Conservation (phyloP, 768 basidiomycete species). For the Chalciporus piperatus region DNA sequence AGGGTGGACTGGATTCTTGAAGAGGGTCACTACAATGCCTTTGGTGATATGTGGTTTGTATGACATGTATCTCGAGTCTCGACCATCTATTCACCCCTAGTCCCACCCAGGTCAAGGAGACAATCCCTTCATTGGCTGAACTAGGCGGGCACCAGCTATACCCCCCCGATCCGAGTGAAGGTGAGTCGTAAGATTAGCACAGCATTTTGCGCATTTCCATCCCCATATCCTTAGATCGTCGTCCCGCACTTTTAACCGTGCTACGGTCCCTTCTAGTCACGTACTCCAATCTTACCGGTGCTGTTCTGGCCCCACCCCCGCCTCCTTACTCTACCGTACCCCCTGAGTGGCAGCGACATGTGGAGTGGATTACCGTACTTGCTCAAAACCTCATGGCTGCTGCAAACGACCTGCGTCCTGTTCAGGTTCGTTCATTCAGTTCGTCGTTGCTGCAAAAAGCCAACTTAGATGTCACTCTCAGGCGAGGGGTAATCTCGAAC, state of each 20-base stretch:
- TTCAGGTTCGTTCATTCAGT: conserved; percentile 56
- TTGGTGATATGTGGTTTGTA: conserved; percentile 91
- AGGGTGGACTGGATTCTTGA: conserved; percentile 89
- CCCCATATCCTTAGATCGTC: conserved; percentile 54
- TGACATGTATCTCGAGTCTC: conserved; percentile 29
- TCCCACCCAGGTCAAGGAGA: conserved; percentile 68
- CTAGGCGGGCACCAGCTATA: conserved; percentile 80
- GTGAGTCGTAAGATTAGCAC: conserved; percentile 36
- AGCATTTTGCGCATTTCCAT: conserved; percentile 4
- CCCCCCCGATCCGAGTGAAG: conserved; percentile 65
- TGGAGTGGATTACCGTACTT: conserved; percentile 80
- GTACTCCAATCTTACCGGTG: conserved; percentile 69
- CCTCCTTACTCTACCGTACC: conserved; percentile 39
- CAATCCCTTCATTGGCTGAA: conserved; percentile 77
- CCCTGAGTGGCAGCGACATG: conserved; percentile 71
- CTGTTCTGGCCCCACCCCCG: conserved; percentile 66
- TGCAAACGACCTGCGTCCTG: conserved; percentile 84
- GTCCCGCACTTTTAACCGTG: conserved; percentile 68
- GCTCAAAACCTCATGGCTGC: conserved; percentile 88
- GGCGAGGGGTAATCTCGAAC: conserved; percentile 79
- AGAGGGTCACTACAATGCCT: conserved; percentile 77
- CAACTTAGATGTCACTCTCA: conserved; percentile 27
- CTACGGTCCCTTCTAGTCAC: conserved; percentile 76
- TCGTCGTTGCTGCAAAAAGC: background rate
- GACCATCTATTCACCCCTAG: conserved; percentile 15